Base-by-base conservation (phyloP, 2,329 filamentous ascomycete species). In the Phyllosticta citrichinensis region DNA sequence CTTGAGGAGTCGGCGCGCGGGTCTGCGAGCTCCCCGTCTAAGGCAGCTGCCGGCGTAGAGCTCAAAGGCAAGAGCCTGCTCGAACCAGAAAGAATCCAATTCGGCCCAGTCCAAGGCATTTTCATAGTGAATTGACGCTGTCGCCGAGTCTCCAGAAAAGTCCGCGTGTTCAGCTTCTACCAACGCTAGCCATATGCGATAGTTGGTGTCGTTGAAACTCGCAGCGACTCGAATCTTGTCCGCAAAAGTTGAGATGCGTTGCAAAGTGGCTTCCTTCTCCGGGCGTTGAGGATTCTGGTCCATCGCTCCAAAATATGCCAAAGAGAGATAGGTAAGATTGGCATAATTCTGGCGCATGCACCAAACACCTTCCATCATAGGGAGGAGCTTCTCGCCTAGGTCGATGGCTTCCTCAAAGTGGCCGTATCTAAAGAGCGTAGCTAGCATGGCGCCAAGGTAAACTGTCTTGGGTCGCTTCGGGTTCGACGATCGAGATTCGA, bases 21-120 rank as follows among this genome's bases (percentile, higher is more conserved):
- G 86, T 63, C 89, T 77, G 50, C 83, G 80, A 3, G 87, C 85
- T 12, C 82, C 81, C 63, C 81, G 79, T 14, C 88, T 79, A 58
- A 89, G 77, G 63, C 91, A 83, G 68, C 85, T 86, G 10, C 87
- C 87, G 1, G 85, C 87, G 76, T 91, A 87, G 30, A 91, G 77
- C 68, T 89, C 88, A 68, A 88, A 87, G 17, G 84, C 83, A 1
- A 91, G 77, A 0, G 86, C 88, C 70, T 91, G 87, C 63, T 92
- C 88, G 56, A 91, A 81, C 2, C 81, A 68, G 64, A 88, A 87
- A 52, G 80, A 79, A 66, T 89, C 80, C 60, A 87, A 79, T 20
- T 87, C 80, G 12, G 86, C 83, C 67, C 91, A 88, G 66, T 92
- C 87, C 62, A 91, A 74, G 6, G 86, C 84, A 63, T 83, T 79